These are phyloP conservation scores for Cyclostephanos invisitatus DNA, from an alignment of 108 stramenopile species.

Conservation along the genomic window DNA sequence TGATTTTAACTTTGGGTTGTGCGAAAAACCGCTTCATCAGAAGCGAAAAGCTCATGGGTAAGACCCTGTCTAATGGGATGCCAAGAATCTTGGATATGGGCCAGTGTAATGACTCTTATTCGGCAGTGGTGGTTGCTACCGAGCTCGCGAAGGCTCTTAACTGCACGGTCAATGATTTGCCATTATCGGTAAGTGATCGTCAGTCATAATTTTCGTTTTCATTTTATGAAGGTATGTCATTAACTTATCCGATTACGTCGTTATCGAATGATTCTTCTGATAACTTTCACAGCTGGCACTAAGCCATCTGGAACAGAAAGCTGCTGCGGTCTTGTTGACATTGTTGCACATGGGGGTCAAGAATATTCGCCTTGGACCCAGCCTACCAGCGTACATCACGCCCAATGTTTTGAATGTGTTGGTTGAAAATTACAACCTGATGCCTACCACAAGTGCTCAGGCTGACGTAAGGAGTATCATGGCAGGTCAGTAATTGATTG, in stretches of 20 bases:
- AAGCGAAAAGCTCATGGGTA: conserved; percentile 51
- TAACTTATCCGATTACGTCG: neutral
- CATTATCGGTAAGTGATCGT: conserved; percentile 40
- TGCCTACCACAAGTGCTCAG: conserved; percentile 59
- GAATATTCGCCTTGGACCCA: conserved; percentile 82
- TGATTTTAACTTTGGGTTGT: conserved; percentile 83
- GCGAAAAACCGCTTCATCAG: conserved; percentile 81
- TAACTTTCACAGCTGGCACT: conserved; percentile 34
- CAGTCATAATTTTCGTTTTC: too few relatives aligned
- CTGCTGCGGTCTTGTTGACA: conserved; percentile 81
- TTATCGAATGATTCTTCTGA: neutral
- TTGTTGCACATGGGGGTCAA: conserved; percentile 77
- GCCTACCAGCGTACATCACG: conserved; percentile 70
- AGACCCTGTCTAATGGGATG: conserved; percentile 67
- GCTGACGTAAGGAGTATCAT: conserved; percentile 66
- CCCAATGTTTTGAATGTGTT: conserved; percentile 67
- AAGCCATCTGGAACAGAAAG: conserved; percentile 83
- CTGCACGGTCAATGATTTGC: conserved; percentile 78
- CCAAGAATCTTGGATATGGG: conserved; percentile 87
- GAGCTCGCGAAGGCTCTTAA: conserved; percentile 81
- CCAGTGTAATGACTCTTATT: conserved; percentile 85
- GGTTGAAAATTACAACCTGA: conserved; percentile 69
- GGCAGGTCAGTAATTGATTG: conserved; percentile 52
- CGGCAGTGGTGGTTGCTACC: conserved; percentile 78
- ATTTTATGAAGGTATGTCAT: too few relatives aligned